These are phyloP conservation scores for Aspergillus sp. DNA, from an alignment of 2,329 filamentous ascomycete genomes.

Conservation along the genomic window DNA sequence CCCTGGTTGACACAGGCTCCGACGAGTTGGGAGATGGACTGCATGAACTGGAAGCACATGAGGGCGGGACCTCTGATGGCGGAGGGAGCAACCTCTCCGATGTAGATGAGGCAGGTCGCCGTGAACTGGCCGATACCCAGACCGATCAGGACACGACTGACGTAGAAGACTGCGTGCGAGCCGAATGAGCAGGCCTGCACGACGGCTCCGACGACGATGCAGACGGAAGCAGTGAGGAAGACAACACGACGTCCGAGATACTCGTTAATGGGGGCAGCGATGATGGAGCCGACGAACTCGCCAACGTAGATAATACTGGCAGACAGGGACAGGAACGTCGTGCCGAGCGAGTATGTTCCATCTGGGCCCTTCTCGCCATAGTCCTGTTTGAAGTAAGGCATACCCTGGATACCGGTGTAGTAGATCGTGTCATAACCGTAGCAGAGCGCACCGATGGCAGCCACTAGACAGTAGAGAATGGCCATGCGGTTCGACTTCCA, in stretches of 20 bases:
- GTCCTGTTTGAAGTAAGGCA: conserved; percentile 25
- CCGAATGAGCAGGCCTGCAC: conserved; percentile 24
- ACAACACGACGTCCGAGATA: conserved; percentile 35
- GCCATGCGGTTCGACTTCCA: conserved; percentile 25
- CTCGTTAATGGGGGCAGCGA: conserved; percentile 40
- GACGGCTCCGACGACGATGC: conserved; percentile 33
- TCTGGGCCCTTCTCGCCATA: conserved; percentile 22
- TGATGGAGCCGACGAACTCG: conserved; percentile 38
- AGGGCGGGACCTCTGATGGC: conserved; percentile 28
- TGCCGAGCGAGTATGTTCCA: conserved; percentile 21
- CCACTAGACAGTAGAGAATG: conserved; percentile 26
- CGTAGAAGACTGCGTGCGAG: conserved; percentile 25
- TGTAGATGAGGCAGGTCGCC: conserved; percentile 32
- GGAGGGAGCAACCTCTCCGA: conserved; percentile 31
- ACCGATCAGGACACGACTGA: conserved; percentile 29
- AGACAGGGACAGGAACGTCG: conserved; percentile 32
- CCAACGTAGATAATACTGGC: conserved; percentile 43
- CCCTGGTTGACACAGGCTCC: conserved; percentile 30
- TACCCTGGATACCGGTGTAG: conserved; percentile 31
- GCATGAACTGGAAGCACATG: conserved; percentile 32
- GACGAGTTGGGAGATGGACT: conserved; percentile 30
- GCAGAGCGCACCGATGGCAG: conserved; percentile 27
- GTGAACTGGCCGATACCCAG: conserved; percentile 34
- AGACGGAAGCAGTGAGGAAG: conserved; percentile 34
- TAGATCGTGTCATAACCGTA: conserved; percentile 33